A percentile compares a stretch with the other conserved stretches of the same genome.
phyloP scores from a whole-genome alignment of 768 basidiomycete species.

The Psilocybe azurescens region DNA sequence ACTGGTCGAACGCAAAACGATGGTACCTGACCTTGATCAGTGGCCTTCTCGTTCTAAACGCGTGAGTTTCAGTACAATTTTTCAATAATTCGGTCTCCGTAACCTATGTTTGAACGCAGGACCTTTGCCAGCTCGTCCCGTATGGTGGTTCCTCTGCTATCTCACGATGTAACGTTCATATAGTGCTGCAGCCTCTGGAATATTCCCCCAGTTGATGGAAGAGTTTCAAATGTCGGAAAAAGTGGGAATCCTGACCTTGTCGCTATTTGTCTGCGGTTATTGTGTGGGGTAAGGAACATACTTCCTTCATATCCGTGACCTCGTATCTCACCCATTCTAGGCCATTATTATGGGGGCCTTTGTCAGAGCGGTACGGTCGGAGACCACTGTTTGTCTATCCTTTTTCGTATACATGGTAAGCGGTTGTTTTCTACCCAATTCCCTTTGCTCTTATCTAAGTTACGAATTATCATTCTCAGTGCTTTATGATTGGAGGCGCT shows the following conservation, averaged over 20 bases:
- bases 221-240: slow-evolving; percentile 56
- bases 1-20: slow-evolving; percentile 48
- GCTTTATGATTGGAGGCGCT: slow-evolving; percentile 69
- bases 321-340: slow-evolving; percentile 16
- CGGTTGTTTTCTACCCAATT: slow-evolving; percentile 6
- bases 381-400: slow-evolving; percentile 60
- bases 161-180: not conserved
- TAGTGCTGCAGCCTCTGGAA: slow-evolving; percentile 44
- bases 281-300: slow-evolving; percentile 61
- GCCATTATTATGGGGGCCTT: slow-evolving; percentile 62
- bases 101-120: slow-evolving; percentile 32
- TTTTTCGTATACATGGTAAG: slow-evolving; percentile 61
- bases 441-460: not conserved
- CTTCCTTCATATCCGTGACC: too few relatives aligned
- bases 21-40: slow-evolving; percentile 59
- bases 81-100: not conserved
- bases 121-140: slow-evolving; percentile 69
- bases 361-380: slow-evolving; percentile 64
- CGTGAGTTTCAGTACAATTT: slow-evolving; percentile 46
- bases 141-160: slow-evolving; percentile 24
- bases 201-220: slow-evolving; percentile 46
- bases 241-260: slow-evolving; percentile 58
- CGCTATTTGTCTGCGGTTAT: slow-evolving; percentile 72
- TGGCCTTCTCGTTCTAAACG: slow-evolving; percentile 58
- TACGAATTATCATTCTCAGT: slow-evolving; percentile 38